phyloP scores from a whole-genome alignment of 129 eudicot genomes.

The Logfia minima region DNA sequence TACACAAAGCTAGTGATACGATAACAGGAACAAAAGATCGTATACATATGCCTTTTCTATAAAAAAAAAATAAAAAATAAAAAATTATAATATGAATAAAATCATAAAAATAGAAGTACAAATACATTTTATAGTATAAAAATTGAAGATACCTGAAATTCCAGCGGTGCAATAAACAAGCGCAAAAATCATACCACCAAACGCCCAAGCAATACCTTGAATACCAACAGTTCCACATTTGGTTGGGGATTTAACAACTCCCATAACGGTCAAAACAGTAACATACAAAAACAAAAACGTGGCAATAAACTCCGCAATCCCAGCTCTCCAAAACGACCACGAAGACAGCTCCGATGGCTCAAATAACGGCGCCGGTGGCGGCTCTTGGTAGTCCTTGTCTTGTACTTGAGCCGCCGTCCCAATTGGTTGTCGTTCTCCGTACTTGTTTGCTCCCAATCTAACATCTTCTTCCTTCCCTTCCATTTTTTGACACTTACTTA shows the following conservation, averaged over 20 bases:
- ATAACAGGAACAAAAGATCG: no score
- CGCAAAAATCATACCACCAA: constrained; percentile 89
- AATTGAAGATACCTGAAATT: constrained; percentile 52
- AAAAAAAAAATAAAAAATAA: no score
- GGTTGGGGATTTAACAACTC: constrained; percentile 45
- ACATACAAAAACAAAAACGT: constrained; percentile 73
- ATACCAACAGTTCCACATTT: constrained; percentile 75
- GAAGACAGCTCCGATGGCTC: constrained; percentile 74
- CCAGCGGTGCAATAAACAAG: constrained; percentile 94
- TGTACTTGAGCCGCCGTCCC: constrained; percentile 83
- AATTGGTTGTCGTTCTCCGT: constrained; percentile 64
- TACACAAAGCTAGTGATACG: no score
- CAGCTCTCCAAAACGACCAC: constrained; percentile 86
- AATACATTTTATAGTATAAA: neutral
- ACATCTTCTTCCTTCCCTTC: constrained; percentile 58
- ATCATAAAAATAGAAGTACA: neutral
- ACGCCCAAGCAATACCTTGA: constrained; percentile 91
- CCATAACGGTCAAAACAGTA: constrained; percentile 72
- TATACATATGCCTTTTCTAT: no score
- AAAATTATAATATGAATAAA: no score
- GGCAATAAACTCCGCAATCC: constrained; percentile 82
- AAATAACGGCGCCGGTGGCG: constrained; percentile 82
- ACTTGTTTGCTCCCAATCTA: constrained; percentile 81
- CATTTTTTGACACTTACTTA: neutral
- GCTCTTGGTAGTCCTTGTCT: constrained; percentile 81